These are phyloP conservation scores for Cyclotella choctawhatcheeana DNA, from an alignment of 108 stramenopile genomes.

Conservation along the genomic window DNA sequence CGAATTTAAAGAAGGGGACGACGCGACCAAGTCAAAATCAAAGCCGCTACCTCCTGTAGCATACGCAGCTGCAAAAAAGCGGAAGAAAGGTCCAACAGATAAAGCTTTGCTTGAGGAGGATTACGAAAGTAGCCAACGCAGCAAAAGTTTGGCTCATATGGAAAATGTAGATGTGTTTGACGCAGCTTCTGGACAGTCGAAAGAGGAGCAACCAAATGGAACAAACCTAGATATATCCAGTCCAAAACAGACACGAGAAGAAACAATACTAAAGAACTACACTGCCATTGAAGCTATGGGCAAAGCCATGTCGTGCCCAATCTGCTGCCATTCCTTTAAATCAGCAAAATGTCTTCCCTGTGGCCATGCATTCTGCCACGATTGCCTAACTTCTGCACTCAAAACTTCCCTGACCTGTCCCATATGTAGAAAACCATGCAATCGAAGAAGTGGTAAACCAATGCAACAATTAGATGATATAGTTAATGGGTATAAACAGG, in stretches of 20 bases:
- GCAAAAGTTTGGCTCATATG: too few species aligned
- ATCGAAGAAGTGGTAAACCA: conserved; percentile 37
- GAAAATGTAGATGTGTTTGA: neutral
- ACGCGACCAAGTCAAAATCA: neutral
- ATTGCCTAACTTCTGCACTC: conserved; percentile 42
- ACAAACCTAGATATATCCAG: neutral
- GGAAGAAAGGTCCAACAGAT: conserved; percentile 1
- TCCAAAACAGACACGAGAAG: neutral
- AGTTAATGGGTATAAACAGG: conserved; percentile 57
- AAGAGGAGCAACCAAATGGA: neutral
- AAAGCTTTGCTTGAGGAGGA: neutral
- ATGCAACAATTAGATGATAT: conserved; percentile 55
- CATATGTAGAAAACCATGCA: conserved; percentile 56
- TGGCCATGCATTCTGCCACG: conserved; percentile 68
- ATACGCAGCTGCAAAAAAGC: neutral
- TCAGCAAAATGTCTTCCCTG: conserved; percentile 54
- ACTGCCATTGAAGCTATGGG: conserved; percentile 28
- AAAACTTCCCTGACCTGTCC: conserved; percentile 53
- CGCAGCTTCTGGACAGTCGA: neutral
- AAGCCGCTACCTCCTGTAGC: neutral
- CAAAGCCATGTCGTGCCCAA: conserved; percentile 41
- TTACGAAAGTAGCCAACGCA: neutral
- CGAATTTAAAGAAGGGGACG: neutral
- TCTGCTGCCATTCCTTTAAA: conserved; percentile 46
- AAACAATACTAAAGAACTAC: conserved; percentile 23